These are phyloP conservation scores for Uncinocarpus reesii DNA, from an alignment of 2,329 filamentous ascomycete species.

Conservation along the genomic window DNA sequence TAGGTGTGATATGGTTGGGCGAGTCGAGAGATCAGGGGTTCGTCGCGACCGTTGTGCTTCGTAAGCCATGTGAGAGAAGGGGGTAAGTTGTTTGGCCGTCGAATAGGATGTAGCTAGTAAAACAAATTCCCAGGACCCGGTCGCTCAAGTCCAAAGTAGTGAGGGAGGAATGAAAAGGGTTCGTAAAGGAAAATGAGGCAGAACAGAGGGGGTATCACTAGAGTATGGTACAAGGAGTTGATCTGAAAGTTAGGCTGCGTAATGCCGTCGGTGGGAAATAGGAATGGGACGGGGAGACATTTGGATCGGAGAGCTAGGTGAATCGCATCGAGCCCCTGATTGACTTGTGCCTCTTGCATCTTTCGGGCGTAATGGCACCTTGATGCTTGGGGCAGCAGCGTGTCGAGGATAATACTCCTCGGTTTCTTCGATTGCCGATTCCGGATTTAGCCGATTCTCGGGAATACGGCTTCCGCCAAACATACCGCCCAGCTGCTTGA, in stretches of 20 bases:
- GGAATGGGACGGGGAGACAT: slow-evolving; percentile 16
- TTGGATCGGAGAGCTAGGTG: slow-evolving; percentile 6
- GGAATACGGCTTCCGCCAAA: slow-evolving; percentile 37
- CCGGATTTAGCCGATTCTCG: slow-evolving; percentile 33
- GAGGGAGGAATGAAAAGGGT: slow-evolving; percentile 1
- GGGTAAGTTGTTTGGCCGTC: neutral
- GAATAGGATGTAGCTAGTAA: slow-evolving; percentile 2
- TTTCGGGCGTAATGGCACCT: neutral
- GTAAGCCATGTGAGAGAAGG: neutral
- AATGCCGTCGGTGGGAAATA: slow-evolving; percentile 17
- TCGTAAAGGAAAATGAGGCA: neutral
- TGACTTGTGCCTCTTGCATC: slow-evolving; percentile 3
- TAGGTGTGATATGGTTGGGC: neutral
- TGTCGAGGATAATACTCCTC: slow-evolving; percentile 8
- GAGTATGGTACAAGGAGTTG: slow-evolving; percentile 6
- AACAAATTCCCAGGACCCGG: neutral
- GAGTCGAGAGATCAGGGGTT: neutral
- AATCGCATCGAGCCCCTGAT: slow-evolving; percentile 1
- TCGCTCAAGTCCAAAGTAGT: neutral
- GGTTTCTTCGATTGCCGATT: slow-evolving; percentile 12
- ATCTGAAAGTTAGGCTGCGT: neutral
- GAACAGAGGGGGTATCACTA: slow-evolving; percentile 11
- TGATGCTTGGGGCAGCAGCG: neutral
- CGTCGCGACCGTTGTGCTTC: neutral
- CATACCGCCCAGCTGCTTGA: slow-evolving; percentile 39